These are phyloP conservation scores for Friedmanniomyces simplex DNA, from an alignment of 495 filamentous ascomycete genomes.

Conservation along the genomic window DNA sequence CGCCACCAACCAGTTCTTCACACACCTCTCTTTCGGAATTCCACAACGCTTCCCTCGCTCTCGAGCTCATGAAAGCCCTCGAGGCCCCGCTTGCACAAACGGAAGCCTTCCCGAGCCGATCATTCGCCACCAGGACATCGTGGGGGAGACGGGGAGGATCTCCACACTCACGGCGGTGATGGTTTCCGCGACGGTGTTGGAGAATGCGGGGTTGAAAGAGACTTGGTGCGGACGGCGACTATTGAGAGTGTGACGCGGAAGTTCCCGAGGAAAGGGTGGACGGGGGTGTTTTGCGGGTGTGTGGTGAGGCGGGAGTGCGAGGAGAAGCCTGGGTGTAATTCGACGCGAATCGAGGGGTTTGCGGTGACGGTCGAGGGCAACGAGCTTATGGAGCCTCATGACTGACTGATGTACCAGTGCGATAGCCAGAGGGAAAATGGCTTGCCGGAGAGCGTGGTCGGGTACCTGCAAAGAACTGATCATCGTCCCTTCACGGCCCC, in stretches of 20 bases:
- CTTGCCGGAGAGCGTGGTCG: too few relatives aligned
- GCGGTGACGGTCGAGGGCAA: conserved; percentile 54
- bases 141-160: conserved; percentile 52
- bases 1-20: conserved; percentile 45
- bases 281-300: conserved; percentile 58
- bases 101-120: conserved; percentile 69
- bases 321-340: conserved; percentile 79
- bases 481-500: neutral
- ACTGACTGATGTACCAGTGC: too few relatives aligned
- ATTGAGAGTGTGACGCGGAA: conserved; percentile 54
- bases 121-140: conserved; percentile 75
- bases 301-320: conserved; percentile 53
- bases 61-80: conserved; percentile 22
- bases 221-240: conserved; percentile 55
- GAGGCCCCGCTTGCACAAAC: conserved; percentile 48
- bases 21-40: conserved; percentile 71
- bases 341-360: conserved; percentile 64
- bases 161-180: conserved; percentile 59
- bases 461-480: too few relatives aligned
- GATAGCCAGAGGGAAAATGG: too few relatives aligned
- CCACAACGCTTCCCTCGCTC: conserved; percentile 54
- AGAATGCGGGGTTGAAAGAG: conserved; percentile 59
- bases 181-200: conserved; percentile 63
- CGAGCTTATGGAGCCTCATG: conserved; percentile 51
- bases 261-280: conserved; percentile 61